These are phyloP conservation scores for Saccharum hybrid DNA, from an alignment of 202 grass and related monocot genomes.

Conservation along the genomic window DNA sequence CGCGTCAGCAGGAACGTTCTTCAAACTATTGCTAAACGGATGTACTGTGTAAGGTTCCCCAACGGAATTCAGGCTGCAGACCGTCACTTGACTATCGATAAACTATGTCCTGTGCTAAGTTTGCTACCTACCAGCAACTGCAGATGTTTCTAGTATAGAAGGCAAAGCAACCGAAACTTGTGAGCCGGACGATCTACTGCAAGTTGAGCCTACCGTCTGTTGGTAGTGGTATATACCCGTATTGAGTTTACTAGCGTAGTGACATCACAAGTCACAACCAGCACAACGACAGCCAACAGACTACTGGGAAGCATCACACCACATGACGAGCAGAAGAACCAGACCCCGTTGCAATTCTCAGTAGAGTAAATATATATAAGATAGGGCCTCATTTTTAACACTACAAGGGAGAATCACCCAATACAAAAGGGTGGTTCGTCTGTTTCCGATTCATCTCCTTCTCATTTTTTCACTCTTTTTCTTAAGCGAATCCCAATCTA, in stretches of 20 bases:
- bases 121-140: constrained; percentile 22
- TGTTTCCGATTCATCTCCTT: no score
- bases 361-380: not conserved
- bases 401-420: no score
- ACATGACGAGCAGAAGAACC: not conserved
- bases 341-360: constrained; percentile 26
- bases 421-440: no score
- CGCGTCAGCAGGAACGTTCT: no score
- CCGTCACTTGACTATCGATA: not conserved
- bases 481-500: no score
- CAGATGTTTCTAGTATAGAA: constrained; percentile 1
- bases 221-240: not conserved
- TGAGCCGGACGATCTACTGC: not conserved
- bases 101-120: not conserved
- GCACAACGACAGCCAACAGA: not conserved
- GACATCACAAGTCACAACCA: not conserved
- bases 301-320: not conserved
- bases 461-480: no score
- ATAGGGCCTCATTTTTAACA: no score
- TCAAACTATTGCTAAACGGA: not conserved
- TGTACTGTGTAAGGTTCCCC: not conserved
- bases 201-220: not conserved
- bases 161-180: constrained; percentile 16
- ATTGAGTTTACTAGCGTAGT: not conserved
- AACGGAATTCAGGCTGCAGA: not conserved